phyloP scores from a whole-genome alignment of 2,329 filamentous ascomycete genomes.

The Penicillium hordei region DNA sequence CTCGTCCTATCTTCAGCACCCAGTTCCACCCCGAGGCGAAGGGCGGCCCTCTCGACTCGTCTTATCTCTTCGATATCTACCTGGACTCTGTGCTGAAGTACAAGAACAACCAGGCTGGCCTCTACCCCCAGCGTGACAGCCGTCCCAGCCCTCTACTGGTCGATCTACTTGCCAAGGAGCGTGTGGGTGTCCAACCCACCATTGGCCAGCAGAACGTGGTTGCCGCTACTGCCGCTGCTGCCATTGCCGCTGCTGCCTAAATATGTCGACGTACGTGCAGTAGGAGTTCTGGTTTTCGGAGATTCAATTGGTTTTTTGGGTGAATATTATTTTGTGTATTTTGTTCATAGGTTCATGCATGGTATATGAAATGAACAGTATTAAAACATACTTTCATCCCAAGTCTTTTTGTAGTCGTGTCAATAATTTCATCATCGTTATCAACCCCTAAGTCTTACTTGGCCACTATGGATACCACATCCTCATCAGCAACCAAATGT shows the following conservation, averaged over 20 bases:
- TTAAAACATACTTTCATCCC: slow-evolving; percentile 9
- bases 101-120: slow-evolving; percentile 77
- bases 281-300: slow-evolving; percentile 14
- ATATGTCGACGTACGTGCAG: slow-evolving; percentile 3
- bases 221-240: slow-evolving; percentile 28
- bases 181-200: slow-evolving; percentile 80
- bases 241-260: slow-evolving; percentile 28
- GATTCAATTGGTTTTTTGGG: slow-evolving; percentile 18
- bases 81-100: slow-evolving; percentile 83
- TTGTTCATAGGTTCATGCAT: slow-evolving; percentile 18
- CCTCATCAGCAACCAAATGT: slow-evolving; percentile 72
- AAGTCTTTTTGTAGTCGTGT: slow-evolving; percentile 8
- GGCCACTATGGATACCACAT: slow-evolving; percentile 65
- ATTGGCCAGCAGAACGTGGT: slow-evolving; percentile 52
- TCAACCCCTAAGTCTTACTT: slow-evolving; percentile 34
- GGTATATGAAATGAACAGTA: slow-evolving; percentile 13
- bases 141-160: slow-evolving; percentile 83
- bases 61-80: slow-evolving; percentile 96
- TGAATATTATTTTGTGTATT: slow-evolving; percentile 9
- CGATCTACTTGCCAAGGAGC: slow-evolving; percentile 88
- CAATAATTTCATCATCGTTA: slow-evolving; percentile 8
- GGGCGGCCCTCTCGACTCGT: slow-evolving; percentile 92
- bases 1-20: slow-evolving; percentile 93
- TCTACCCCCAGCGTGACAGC: slow-evolving; percentile 73
- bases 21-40: slow-evolving; percentile 99